Conservation (phyloP, 352 stramenopile species). For the Globisporangium spiculum region DNA sequence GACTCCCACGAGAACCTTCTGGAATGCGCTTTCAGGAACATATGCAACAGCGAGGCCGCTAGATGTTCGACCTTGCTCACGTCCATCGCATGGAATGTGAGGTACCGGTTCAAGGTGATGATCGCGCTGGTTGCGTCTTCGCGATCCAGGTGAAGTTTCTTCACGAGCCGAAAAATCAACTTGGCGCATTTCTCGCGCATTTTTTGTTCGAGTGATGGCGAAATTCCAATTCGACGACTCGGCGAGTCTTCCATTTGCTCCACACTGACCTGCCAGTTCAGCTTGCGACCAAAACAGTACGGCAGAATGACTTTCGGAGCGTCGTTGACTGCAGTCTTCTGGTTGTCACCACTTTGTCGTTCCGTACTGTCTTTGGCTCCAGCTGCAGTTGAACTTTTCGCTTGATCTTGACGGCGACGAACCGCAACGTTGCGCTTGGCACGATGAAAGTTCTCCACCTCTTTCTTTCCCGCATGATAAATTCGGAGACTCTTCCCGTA, state of each 20-base stretch:
- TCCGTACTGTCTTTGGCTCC: constrained; percentile 22
- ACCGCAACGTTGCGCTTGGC: constrained; percentile 43
- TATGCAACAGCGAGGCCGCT: constrained; percentile 63
- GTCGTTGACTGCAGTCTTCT: background rate
- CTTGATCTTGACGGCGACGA: constrained; percentile 19
- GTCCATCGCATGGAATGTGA: constrained; percentile 72
- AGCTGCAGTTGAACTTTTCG: constrained; percentile 6
- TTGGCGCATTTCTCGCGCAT: constrained; percentile 65
- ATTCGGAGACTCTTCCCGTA: constrained; percentile 47
- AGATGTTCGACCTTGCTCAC: constrained; percentile 60
- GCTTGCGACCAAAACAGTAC: constrained; percentile 67
- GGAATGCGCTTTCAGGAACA: constrained; percentile 74
- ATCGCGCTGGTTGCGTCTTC: constrained; percentile 75
- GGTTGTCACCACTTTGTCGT: constrained; percentile 7
- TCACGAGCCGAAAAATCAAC: constrained; percentile 61
- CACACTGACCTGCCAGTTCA: constrained; percentile 72
- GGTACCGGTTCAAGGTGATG: constrained; percentile 74
- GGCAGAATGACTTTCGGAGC: constrained; percentile 17
- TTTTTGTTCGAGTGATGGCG: constrained; percentile 56
- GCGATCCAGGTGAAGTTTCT: constrained; percentile 55
- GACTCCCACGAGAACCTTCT: constrained; percentile 52
- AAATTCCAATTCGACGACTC: constrained; percentile 54
- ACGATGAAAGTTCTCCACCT: constrained; percentile 66
- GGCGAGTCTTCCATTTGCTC: constrained; percentile 59
- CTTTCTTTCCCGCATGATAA: constrained; percentile 46